Evolutionary conservation across 768 basidiomycete species (phyloP), one percentile per base, ranked within the genome.

Genomic region (Mycena chlorophos): DNA sequence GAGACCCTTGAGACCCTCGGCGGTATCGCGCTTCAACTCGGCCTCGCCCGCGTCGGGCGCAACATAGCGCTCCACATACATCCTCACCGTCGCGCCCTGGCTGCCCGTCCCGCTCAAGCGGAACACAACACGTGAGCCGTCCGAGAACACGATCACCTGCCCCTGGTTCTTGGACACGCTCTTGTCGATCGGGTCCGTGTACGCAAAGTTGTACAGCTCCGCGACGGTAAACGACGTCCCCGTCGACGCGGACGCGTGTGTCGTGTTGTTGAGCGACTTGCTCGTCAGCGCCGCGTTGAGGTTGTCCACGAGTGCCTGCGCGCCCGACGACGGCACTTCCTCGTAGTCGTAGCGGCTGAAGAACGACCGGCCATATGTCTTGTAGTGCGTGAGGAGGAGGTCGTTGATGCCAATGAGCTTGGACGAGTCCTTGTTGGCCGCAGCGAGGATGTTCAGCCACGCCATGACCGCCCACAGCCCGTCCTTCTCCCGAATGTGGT

Each of bases 281-380:
- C 80, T 76, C 56, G 81, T 75, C 71, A 96, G 85, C 31, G 84
- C 82, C 10, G 78, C 72, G 69, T 94, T 85, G 68, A 99, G 75
- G 66, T 85, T 78, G 29, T 79, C 81, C 66, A 98, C 93, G 60
- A 99, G 78, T 58, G 86, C 85, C 65, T 91, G 84, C 42, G 97
- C 97, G 28, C 90, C 92, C 31, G 89, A 90, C 0, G 94, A 93
- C 2, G 91, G 81, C 43, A 97, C 93, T 70, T 98, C 97, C 70
- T 99, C 97, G 76, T 99, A 99, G 75, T 99, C 97, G 73, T 99
- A 98, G 58, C 95, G 89, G 64, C 91, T 95, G 82, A 99, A 99
- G 86, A 97, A 98, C 46, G 88, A 94, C 56, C 97, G 92, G 40
- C 97, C 97, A 72, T 99, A 98, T 65, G 81, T 86, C 58, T 82